phyloP scores from a whole-genome alignment of 495 filamentous ascomycete genomes.

The Xylaria acuta region DNA sequence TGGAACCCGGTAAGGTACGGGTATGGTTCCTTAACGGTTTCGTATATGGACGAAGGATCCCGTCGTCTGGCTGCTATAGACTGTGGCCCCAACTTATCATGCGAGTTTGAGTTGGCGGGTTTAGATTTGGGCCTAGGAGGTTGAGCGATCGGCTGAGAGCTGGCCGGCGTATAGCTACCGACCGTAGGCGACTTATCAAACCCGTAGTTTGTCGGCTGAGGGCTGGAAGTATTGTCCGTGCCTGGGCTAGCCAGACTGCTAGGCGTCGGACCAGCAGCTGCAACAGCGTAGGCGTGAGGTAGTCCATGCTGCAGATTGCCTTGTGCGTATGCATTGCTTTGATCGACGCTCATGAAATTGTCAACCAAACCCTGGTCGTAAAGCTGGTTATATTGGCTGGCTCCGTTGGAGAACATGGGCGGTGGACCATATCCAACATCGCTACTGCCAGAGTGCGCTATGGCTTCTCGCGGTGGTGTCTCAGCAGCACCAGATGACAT shows the following conservation, averaged over 20 bases:
- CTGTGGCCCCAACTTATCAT: conserved; percentile 47
- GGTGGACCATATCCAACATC: conserved; percentile 52
- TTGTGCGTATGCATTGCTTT: conserved; percentile 48
- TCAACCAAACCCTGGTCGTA: conserved; percentile 49
- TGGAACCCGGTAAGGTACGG: conserved; percentile 90
- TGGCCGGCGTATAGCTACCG: conserved; percentile 43
- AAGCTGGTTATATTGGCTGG: conserved; percentile 48
- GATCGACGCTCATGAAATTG: conserved; percentile 51
- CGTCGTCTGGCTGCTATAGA: conserved; percentile 60
- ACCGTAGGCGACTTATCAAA: conserved; percentile 56
- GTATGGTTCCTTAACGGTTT: conserved; percentile 86
- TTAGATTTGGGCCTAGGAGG: conserved; percentile 47
- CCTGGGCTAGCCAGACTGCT: conserved; percentile 55
- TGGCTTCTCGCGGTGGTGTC: conserved; percentile 70
- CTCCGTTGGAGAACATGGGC: conserved; percentile 51
- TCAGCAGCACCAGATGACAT: conserved; percentile 88
- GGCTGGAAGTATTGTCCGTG: conserved; percentile 57
- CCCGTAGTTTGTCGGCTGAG: conserved; percentile 49
- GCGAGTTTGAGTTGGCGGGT: conserved; percentile 48
- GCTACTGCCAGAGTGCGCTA: conserved; percentile 39
- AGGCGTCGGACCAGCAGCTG: conserved; percentile 51
- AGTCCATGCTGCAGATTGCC: conserved; percentile 59
- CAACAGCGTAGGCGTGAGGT: conserved; percentile 57
- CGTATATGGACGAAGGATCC: conserved; percentile 86
- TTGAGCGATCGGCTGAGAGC: conserved; percentile 36